Conservation (phyloP, 169 alveolate species). For the Cryptosporidium ubiquitum region DNA sequence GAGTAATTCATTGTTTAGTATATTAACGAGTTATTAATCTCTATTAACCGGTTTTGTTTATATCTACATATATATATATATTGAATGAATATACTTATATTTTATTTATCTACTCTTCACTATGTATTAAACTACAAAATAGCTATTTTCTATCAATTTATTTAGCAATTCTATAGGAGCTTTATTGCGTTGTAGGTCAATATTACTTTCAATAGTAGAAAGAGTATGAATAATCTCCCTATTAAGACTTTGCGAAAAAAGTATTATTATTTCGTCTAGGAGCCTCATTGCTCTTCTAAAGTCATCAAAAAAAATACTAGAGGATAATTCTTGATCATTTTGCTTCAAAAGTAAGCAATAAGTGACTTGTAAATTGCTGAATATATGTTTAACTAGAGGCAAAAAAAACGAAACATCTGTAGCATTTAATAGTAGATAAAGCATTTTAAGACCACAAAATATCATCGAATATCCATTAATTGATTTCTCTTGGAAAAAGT, state of each 20-base stretch:
- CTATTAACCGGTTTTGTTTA: not conserved
- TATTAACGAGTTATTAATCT: not conserved
- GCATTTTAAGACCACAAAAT: constrained; percentile 18
- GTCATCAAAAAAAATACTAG: not conserved
- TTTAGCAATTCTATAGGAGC: not conserved
- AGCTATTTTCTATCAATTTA: not conserved
- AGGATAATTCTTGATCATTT: not conserved
- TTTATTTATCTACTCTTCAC: not conserved
- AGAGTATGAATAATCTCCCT: not conserved
- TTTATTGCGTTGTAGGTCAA: not conserved
- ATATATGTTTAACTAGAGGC: constrained; percentile 13
- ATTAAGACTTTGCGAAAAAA: constrained; percentile 26
- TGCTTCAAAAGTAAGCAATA: constrained; percentile 31
- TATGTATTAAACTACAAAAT: not conserved
- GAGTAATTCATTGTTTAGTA: not conserved
- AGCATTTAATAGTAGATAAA: constrained; percentile 3
- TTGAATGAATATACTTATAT: not conserved
- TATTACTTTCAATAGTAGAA: not conserved
- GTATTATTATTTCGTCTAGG: constrained; percentile 14
- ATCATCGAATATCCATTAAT: constrained; percentile 26
- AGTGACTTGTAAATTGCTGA: not conserved
- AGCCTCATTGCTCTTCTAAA: not conserved
- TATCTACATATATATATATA: not conserved
- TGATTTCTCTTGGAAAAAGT: constrained; percentile 5
- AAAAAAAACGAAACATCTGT: not conserved